Evolutionary conservation across 441 rosid genomes (phyloP).

Genomic region (Pelargonium citronellum): DNA sequence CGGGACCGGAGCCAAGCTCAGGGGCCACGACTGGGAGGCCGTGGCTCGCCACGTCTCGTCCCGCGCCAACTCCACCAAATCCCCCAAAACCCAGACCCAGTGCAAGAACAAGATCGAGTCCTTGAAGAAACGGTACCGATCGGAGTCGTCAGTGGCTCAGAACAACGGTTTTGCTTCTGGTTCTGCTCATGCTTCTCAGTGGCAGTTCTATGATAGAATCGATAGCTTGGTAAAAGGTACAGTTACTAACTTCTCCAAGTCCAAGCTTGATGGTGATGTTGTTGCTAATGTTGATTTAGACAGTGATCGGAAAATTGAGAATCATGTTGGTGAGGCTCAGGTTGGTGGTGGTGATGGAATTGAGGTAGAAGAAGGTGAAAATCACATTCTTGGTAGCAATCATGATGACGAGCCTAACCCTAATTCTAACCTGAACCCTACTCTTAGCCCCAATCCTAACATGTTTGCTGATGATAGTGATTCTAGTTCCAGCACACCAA

Average conservation of each 20-base stretch:
- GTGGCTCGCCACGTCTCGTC: slow-evolving; percentile 74
- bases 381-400: not conserved
- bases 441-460: not conserved
- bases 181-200: not conserved
- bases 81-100: slow-evolving; percentile 88
- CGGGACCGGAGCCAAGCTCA: slow-evolving; percentile 94
- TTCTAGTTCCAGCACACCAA: not conserved
- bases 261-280: not conserved
- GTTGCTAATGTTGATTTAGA: not conserved
- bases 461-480: not conserved
- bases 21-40: slow-evolving; percentile 95
- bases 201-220: slow-evolving; percentile 2
- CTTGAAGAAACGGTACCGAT: slow-evolving; percentile 89
- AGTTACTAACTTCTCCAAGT: not conserved
- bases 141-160: slow-evolving; percentile 19
- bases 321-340: not conserved
- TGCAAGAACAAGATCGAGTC: slow-evolving; percentile 99
- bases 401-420: not conserved
- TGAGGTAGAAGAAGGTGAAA: not conserved
- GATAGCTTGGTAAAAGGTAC: slow-evolving; percentile 6
- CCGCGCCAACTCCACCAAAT: slow-evolving; percentile 50
- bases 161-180: not conserved
- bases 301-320: not conserved
- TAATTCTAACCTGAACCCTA: no score
- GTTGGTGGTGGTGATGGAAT: not conserved